A percentile compares a stretch with the other conserved stretches of the same genome.
Conservation (phyloP, 495 filamentous ascomycete species). For the Hypoxylon cercidicola region DNA sequence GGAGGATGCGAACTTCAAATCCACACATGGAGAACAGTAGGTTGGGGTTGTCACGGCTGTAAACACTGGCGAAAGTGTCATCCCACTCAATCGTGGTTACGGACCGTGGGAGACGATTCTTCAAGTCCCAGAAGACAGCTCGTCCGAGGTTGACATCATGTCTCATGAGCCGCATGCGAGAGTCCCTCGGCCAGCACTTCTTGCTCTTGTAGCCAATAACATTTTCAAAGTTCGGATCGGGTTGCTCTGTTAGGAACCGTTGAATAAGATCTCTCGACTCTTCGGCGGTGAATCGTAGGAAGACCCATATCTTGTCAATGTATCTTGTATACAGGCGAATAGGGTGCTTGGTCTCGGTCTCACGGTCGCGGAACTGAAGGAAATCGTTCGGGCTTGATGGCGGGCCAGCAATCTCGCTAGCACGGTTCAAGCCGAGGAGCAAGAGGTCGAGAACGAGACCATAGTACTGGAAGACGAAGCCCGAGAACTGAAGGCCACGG, state of each 20-base stretch:
- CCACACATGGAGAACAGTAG: conserved; percentile 97
- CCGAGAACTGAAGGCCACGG: conserved; percentile 95
- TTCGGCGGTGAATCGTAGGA: conserved; percentile 91
- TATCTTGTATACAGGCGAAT: conserved; percentile 97
- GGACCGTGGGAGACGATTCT: conserved; percentile 93
- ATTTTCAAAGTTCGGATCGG: conserved; percentile 99
- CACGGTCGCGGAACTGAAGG: conserved; percentile 92
- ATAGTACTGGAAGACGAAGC: conserved; percentile 99
- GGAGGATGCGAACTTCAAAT: conserved; percentile 96
- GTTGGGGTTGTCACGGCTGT: conserved; percentile 98
- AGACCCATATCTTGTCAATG: conserved; percentile 98
- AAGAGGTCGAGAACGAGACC: conserved; percentile 95
- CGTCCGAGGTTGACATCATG: conserved; percentile 99
- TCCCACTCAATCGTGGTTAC: conserved; percentile 99
- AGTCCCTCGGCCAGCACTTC: conserved; percentile 99
- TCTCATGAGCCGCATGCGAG: conserved; percentile 97
- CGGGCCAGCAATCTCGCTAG: conserved; percentile 97
- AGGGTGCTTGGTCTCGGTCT: conserved; percentile 90
- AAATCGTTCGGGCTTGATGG: conserved; percentile 98
- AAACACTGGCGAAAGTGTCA: conserved; percentile 98
- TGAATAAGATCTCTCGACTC: conserved; percentile 97
- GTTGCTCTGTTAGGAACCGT: conserved; percentile 96
- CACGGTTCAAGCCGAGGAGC: conserved; percentile 91
- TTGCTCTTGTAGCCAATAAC: conserved; percentile 99
- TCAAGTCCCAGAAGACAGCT: conserved; percentile 99